phyloP scores from a whole-genome alignment of 257 asterid genomes.

The Solanum paucissectum region DNA sequence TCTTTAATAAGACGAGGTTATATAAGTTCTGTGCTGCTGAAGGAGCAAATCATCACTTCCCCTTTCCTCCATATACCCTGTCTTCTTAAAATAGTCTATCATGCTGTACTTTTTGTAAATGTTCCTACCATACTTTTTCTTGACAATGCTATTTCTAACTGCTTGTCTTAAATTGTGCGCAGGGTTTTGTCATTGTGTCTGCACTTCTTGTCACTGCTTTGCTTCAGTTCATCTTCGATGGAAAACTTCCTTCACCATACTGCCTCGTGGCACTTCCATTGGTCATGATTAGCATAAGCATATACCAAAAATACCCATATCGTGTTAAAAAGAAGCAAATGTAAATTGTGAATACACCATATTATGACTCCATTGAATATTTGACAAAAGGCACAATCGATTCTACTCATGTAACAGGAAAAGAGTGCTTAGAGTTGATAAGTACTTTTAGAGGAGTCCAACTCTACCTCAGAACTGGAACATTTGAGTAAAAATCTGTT shows the following conservation, averaged over 20 bases:
- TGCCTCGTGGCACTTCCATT: conserved; percentile 84
- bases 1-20: neutral
- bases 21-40: neutral
- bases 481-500: neutral
- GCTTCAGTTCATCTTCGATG: conserved; percentile 73
- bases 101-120: neutral
- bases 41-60: neutral
- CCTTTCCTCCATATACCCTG: neutral
- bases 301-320: conserved; percentile 89
- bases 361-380: neutral
- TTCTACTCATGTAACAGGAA: neutral
- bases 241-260: conserved; percentile 70
- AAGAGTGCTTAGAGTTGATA: neutral
- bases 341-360: conserved; percentile 11
- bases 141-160: neutral
- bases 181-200: conserved; percentile 94
- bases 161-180: conserved; percentile 9
- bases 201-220: conserved; percentile 91
- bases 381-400: neutral
- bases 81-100: neutral
- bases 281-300: conserved; percentile 65
- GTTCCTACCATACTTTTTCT: neutral
- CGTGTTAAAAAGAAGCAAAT: conserved; percentile 48
- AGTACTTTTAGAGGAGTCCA: neutral
- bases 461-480: neutral